Conservation (phyloP, 1,284 basidiomycete species). For the Serendipita sp. region DNA sequence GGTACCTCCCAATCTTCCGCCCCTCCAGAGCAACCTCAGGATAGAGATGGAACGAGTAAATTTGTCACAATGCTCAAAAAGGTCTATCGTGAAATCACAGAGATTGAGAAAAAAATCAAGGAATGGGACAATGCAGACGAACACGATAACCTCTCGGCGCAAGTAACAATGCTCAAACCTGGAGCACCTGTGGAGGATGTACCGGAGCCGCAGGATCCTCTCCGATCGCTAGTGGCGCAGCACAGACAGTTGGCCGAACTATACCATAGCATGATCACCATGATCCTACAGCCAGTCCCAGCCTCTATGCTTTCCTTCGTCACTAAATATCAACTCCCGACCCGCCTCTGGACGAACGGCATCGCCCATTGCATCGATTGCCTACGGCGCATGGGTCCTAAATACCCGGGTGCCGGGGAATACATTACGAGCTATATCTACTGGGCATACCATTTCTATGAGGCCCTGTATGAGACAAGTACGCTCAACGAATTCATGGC, state of each 20-base stretch:
- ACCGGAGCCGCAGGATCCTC: constrained; percentile 1
- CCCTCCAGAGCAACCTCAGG: constrained; percentile 36
- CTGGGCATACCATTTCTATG: constrained; percentile 90
- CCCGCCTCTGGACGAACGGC: constrained; percentile 80
- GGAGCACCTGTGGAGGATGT: constrained; percentile 32
- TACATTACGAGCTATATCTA: constrained; percentile 85
- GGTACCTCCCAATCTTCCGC: constrained; percentile 55
- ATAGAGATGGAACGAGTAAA: constrained; percentile 43
- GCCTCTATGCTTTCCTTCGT: constrained; percentile 80
- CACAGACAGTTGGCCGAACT: constrained; percentile 77
- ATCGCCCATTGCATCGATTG: constrained; percentile 86
- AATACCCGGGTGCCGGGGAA: constrained; percentile 48
- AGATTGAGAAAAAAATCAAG: constrained; percentile 43
- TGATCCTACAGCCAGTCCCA: constrained; percentile 79
- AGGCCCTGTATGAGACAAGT: constrained; percentile 75
- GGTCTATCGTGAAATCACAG: constrained; percentile 61
- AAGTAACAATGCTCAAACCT: constrained; percentile 29
- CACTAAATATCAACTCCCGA: constrained; percentile 87
- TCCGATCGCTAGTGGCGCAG: constrained; percentile 32
- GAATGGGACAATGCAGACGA: constrained; percentile 45
- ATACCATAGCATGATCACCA: constrained; percentile 76
- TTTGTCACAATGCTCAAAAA: constrained; percentile 66
- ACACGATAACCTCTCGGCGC: constrained; percentile 12
- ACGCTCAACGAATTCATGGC: constrained; percentile 56
- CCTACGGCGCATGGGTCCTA: constrained; percentile 66